A percentile compares a stretch with the other conserved stretches of the same genome.
Conservation (phyloP, 208 protist genomes). For the Leishmania gerbilli region DNA sequence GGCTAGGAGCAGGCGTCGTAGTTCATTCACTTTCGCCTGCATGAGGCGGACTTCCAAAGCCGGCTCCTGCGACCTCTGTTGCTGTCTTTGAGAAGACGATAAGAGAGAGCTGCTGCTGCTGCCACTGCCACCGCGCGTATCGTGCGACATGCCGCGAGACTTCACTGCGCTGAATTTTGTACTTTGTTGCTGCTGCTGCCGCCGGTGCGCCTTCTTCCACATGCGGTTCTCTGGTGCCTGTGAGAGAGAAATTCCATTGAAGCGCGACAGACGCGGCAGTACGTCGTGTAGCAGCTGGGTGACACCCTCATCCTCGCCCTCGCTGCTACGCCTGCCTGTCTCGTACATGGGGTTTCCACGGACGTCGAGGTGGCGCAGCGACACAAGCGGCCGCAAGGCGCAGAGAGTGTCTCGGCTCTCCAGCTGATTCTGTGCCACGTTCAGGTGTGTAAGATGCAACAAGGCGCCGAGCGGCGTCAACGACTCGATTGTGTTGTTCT, state of each 20-base stretch:
- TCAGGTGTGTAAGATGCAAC: slow-evolving; percentile 44
- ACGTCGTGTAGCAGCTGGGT: slow-evolving; percentile 28
- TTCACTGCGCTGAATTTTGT: not conserved
- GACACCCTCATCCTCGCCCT: not conserved
- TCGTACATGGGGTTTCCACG: slow-evolving; percentile 51
- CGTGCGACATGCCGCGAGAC: not conserved
- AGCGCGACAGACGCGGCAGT: slow-evolving; percentile 50
- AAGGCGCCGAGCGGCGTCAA: slow-evolving; percentile 41
- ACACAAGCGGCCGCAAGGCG: slow-evolving; percentile 35
- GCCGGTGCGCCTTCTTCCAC: slow-evolving; percentile 7
- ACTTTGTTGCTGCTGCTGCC: not conserved
- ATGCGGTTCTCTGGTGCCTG: slow-evolving; percentile 63
- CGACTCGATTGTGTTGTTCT: slow-evolving; percentile 54
- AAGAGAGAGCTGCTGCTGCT: not conserved
- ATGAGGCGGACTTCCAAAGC: slow-evolving; percentile 48
- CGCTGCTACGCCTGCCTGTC: not conserved
- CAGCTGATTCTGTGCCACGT: slow-evolving; percentile 53
- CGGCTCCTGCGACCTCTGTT: not conserved
- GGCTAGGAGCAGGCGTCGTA: slow-evolving; percentile 51
- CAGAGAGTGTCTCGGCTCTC: slow-evolving; percentile 33
- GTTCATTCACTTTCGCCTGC: slow-evolving; percentile 68
- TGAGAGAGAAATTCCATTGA: slow-evolving; percentile 71
- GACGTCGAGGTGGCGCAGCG: slow-evolving; percentile 66
- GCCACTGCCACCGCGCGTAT: not conserved
- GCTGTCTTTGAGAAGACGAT: not conserved